phyloP scores from a whole-genome alignment of 2,329 filamentous ascomycete genomes.

The Pseudocercospora pini-densiflorae region DNA sequence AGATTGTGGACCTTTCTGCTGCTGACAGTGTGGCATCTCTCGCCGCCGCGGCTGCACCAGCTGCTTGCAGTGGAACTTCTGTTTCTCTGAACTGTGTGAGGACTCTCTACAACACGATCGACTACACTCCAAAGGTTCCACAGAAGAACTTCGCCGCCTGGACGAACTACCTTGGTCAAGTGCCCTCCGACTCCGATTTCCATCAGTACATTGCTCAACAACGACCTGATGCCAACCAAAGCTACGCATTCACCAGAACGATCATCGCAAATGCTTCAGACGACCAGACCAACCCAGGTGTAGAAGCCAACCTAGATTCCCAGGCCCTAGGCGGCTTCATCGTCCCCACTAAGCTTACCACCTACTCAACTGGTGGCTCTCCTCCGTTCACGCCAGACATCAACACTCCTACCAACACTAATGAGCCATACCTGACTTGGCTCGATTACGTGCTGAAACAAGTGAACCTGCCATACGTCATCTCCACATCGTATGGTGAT shows the following conservation, averaged over 20 bases:
- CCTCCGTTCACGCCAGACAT: constrained; percentile 55
- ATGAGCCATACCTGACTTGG: constrained; percentile 70
- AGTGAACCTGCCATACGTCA: constrained; percentile 61
- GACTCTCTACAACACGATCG: constrained; percentile 57
- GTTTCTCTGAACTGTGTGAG: constrained; percentile 59
- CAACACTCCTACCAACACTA: constrained; percentile 54
- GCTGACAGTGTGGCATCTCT: not conserved
- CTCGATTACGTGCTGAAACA: constrained; percentile 63
- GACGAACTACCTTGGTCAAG: constrained; percentile 54
- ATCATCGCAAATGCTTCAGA: constrained; percentile 63
- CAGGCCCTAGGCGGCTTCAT: constrained; percentile 37
- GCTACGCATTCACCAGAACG: constrained; percentile 51
- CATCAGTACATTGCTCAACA: constrained; percentile 22
- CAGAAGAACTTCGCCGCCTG: constrained; percentile 41
- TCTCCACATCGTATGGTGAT: constrained; percentile 69
- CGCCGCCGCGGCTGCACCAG: constrained; percentile 1
- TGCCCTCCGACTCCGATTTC: constrained; percentile 30
- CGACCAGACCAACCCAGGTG: constrained; percentile 53
- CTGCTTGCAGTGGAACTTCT: constrained; percentile 7
- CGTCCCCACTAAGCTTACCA: constrained; percentile 56
- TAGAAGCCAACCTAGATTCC: constrained; percentile 67
- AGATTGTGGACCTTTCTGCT: constrained; percentile 20
- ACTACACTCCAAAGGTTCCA: constrained; percentile 32
- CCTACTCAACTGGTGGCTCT: constrained; percentile 63
- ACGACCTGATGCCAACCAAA: constrained; percentile 21